These are phyloP conservation scores for Termitomyces sp. DNA, from an alignment of 768 basidiomycete species.

Conservation along the genomic window DNA sequence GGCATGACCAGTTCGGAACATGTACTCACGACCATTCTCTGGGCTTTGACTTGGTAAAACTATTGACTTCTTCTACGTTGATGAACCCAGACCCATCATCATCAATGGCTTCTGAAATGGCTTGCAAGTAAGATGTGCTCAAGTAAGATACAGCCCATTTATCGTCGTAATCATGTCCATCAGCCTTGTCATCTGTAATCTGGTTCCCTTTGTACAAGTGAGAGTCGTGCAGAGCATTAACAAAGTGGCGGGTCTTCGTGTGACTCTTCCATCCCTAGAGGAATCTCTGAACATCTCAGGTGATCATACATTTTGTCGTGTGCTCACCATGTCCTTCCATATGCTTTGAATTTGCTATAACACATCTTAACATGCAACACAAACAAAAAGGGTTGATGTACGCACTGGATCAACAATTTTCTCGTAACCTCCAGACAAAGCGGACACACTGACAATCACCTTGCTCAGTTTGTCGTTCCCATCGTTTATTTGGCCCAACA, in stretches of 20 bases:
- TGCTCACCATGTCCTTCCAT: background rate
- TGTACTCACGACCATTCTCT: too few species aligned
- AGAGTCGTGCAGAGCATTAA: background rate
- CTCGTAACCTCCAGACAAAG: background rate
- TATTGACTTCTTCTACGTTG: background rate
- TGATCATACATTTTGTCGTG: background rate
- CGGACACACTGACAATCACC: background rate
- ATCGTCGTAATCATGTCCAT: background rate
- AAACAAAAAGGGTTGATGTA: background rate
- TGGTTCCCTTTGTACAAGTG: background rate
- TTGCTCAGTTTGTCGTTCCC: background rate
- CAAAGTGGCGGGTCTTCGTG: background rate
- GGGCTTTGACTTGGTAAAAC: background rate
- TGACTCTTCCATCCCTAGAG: slow-evolving; percentile 1
- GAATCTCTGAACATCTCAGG: background rate
- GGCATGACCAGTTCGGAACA: too few species aligned
- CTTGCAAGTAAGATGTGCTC: background rate
- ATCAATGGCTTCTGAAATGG: slow-evolving; percentile 3
- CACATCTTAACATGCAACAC: background rate
- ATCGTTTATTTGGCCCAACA: background rate
- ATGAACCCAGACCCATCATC: slow-evolving; percentile 4
- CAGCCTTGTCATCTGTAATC: too few species aligned
- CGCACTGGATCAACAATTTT: background rate
- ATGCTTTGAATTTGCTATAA: background rate
- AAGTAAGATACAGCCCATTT: background rate